Base-by-base conservation (phyloP, 208 protist genomes). In the Trypanosomatidae sp. region DNA sequence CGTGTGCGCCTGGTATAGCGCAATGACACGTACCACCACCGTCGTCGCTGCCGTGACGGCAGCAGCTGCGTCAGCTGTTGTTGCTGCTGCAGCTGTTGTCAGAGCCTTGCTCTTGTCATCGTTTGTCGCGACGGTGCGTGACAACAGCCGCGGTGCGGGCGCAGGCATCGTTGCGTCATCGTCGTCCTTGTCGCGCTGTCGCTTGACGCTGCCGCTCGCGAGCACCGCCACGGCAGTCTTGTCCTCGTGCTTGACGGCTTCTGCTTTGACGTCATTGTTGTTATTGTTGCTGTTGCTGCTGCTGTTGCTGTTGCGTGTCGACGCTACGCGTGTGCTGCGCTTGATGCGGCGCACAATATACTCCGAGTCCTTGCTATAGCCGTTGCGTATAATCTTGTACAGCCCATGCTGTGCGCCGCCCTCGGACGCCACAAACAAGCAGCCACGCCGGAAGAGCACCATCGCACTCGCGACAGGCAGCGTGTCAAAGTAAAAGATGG, bases 401-500 rank as follows among this genome's bases (percentile, higher is more conserved):
- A 94, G 33, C 19, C 59, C 66, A 67, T 99, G 97, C 54, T 96
- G 68, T 16, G 70, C 53, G n/a, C 78, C 89, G 33, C 88, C 92
- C 66, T 99, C 97, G 27, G 81, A 64, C 10, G 95, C 97, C 5
- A 82, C 59, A 53, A 99, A 99, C 1, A 99, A 59, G 63, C 95
- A 98, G 2, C 97, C 97, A 13, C 53, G 76, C 33, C 82, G 79
- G 18, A 99, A 81, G 7, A 99, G 71, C 33, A 55, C 76, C 41
- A 99, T 65, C 6, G 67, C 50, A 13, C 55, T 84, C 3, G 93
- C 69, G 0, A 88, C 55, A 8, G 97, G 84, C 5, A 99, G 66
- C 0, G 97, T 98, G 48, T 99, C 98, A 59, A 99, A 99, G 71
- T 99, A 99, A 22, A 76, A 61, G 23, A 98, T 66, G 6, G 64